phyloP scores from a whole-genome alignment of 305 asterid genomes.

The Fraxinus greggii region DNA sequence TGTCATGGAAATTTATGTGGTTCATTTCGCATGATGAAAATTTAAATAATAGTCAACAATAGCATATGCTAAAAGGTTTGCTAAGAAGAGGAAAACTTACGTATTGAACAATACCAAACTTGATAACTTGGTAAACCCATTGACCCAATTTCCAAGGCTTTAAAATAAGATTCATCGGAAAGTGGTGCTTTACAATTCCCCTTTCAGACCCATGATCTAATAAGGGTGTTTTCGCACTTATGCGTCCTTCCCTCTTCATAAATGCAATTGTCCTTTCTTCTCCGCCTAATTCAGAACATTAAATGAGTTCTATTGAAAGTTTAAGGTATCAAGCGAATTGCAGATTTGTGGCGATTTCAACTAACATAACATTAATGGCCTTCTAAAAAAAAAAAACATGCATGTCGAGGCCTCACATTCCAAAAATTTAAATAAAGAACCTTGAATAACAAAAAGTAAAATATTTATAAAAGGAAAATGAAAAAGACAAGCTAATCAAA shows the following conservation, averaged over 20 bases:
- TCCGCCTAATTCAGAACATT: constrained; percentile 58
- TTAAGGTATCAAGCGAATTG: constrained; percentile 9
- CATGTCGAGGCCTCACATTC: background rate
- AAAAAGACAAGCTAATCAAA: background rate
- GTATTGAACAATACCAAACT: constrained; percentile 92
- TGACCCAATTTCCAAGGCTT: constrained; percentile 90
- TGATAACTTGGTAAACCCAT: constrained; percentile 92
- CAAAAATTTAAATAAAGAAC: constrained; percentile 6
- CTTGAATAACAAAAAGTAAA: constrained; percentile 8
- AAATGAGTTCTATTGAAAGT: constrained; percentile 6
- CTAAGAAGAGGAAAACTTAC: constrained; percentile 53
- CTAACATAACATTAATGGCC: constrained; percentile 16
- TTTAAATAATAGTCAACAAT: constrained; percentile 12
- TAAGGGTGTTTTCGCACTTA: constrained; percentile 61
- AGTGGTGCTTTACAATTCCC: constrained; percentile 81
- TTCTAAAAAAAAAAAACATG: constrained; percentile 9
- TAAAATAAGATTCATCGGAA: constrained; percentile 71
- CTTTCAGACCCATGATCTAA: constrained; percentile 72
- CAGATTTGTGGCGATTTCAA: constrained; percentile 4
- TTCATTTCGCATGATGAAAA: constrained; percentile 16
- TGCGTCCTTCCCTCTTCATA: constrained; percentile 94
- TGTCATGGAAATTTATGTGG: constrained; percentile 39
- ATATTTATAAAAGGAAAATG: background rate
- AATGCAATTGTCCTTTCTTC: constrained; percentile 82
- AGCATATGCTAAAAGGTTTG: constrained; percentile 21